Base-by-base conservation (phyloP, 1,284 basidiomycete species). In the Coriolopsis trogii region DNA sequence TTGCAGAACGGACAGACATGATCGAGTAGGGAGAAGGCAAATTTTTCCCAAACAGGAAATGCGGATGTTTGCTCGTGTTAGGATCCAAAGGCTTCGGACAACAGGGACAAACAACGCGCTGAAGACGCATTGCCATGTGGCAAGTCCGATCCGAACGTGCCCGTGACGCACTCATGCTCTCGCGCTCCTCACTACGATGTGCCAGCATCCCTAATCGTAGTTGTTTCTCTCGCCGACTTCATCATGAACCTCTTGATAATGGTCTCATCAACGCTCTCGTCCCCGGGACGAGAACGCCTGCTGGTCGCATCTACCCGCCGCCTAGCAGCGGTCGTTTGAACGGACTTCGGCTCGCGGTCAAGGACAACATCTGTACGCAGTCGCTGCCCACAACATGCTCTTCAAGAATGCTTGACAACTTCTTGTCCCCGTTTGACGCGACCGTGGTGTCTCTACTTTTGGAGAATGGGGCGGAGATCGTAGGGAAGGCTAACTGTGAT, bases 401-500 rank as follows among this genome's bases (percentile, higher is more conserved):
- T 0, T 94, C 92, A 1, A 69, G 72, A 1, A 89, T 93, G 71
- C 77, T 97, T 3, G 67, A 76, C 54, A 88, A 81, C 21, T 98
- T 91, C 63, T 67, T 63, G 0, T 84, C 95, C 0, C 93, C 93
- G 0, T 95, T 90, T 64, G 90, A 95, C 66, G 94, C 96, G 40
- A 94, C 93, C 0, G 90, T 90, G 4, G 91, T 98, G 0, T 58
- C 72, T 1, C 70, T 85, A 2, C 72, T 99, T 0, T 73, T 78
- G 1, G 57, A 73, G 0, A 77, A 81, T 0, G 95, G 93, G 1
- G 93, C 89, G 0, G 68, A 79, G 8, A 81, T 98, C 12, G 65
- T 88, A 0, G 95, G 93, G 2, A 96, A 96, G 72, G 89, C 95
- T 0, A 98, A 98, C 67, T 95, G 94, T 70, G 96, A 99, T 67